Percentiles rank a stretch among this genome's conserved stretches.
These are phyloP conservation scores for Onygenales sp. DNA, from an alignment of 2,329 filamentous ascomycete genomes.

Conservation along the genomic window DNA sequence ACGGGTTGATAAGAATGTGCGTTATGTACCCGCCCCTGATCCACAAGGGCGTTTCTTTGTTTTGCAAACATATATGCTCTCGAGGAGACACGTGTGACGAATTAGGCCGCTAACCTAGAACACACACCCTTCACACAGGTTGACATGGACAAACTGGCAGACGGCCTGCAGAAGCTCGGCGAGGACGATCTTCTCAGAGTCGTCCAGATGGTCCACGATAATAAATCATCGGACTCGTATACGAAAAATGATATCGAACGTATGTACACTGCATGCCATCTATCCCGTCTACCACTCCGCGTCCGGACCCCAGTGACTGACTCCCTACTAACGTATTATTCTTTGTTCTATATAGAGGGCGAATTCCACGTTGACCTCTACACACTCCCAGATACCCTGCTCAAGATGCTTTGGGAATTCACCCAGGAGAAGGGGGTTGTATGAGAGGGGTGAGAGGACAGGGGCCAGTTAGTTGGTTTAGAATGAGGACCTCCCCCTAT, in stretches of 20 bases:
- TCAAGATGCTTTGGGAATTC: conserved; percentile 95
- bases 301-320: neutral
- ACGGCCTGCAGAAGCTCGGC: conserved; percentile 75
- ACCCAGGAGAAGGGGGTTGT: conserved; percentile 39
- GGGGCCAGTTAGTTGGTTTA: too few species aligned
- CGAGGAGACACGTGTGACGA: too few species aligned
- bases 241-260: conserved; percentile 95
- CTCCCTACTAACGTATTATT: conserved; percentile 23
- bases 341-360: conserved; percentile 52
- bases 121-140: conserved; percentile 31
- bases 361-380: conserved; percentile 98
- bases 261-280: conserved; percentile 47
- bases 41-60: neutral
- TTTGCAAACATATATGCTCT: neutral
- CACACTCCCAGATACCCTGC: conserved; percentile 81
- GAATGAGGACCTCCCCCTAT: too few species aligned
- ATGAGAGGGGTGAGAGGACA: conserved; percentile 12
- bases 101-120: neutral
- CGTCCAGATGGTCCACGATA: conserved; percentile 96
- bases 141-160: conserved; percentile 95
- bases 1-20: conserved; percentile 52
- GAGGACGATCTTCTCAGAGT: conserved; percentile 93
- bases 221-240: conserved; percentile 89
- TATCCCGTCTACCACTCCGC: neutral
- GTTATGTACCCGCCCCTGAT: conserved; percentile 10